phyloP scores from a whole-genome alignment of 2,329 filamentous ascomycete genomes.

The Cladosporium phlei region DNA sequence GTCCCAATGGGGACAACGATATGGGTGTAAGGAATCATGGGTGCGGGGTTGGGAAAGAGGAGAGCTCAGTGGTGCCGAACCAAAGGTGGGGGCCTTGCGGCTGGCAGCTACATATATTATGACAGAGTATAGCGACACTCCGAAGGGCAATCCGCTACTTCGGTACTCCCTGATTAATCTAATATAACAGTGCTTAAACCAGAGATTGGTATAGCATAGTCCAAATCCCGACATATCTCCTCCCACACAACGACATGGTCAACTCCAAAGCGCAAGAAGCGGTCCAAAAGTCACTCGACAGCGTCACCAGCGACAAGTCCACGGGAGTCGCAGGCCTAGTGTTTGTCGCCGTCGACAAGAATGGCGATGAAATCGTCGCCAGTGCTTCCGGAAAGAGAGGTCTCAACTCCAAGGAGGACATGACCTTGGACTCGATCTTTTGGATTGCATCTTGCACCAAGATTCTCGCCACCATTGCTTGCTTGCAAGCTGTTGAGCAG shows the following conservation, averaged over 20 bases:
- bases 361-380: conserved; percentile 39
- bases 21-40: no score
- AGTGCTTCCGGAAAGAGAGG: conserved; percentile 40
- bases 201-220: not conserved
- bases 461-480: conserved; percentile 40
- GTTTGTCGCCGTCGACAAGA: conserved; percentile 43
- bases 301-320: conserved; percentile 25
- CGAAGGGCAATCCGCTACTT: no score
- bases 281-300: conserved; percentile 36
- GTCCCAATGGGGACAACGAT: no score
- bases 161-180: no score
- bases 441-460: conserved; percentile 53
- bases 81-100: no score
- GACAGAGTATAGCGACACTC: no score
- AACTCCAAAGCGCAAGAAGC: conserved; percentile 30
- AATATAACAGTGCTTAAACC: no score
- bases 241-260: no score
- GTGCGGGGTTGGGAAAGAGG: no score
- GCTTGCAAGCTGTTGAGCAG: conserved; percentile 46
- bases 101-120: no score
- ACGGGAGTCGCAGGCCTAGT: conserved; percentile 40
- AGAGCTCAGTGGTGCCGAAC: no score
- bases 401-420: conserved; percentile 42
- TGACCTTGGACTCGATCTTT: conserved; percentile 58
- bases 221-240: no score